A percentile compares a stretch with the other conserved stretches of the same genome.
These are phyloP conservation scores for Chenopodium quinoa DNA, from an alignment of 148 eudicot genomes.

Conservation along the genomic window DNA sequence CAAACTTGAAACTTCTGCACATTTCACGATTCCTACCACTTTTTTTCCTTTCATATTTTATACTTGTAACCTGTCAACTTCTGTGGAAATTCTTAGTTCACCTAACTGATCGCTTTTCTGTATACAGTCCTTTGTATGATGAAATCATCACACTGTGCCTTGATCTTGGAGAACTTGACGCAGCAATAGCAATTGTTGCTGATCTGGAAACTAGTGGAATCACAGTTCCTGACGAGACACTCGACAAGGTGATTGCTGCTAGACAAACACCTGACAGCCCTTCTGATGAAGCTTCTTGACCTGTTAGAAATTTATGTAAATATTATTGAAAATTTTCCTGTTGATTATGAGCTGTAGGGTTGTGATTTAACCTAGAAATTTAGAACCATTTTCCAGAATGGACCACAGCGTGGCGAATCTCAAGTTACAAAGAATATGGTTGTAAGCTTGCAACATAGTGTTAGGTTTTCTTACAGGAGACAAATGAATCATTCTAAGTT, in stretches of 20 bases:
- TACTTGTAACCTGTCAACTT: too few species aligned
- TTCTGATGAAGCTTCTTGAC: conserved; percentile 41
- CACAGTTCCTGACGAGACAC: conserved; percentile 69
- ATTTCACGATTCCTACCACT: neutral
- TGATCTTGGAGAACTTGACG: conserved; percentile 89
- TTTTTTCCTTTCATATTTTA: neutral
- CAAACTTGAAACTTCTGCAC: neutral
- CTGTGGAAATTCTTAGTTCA: neutral
- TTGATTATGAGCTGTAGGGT: neutral
- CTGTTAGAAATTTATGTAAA: conserved; percentile 16
- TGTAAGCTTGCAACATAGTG: neutral
- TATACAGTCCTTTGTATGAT: conserved; percentile 84
- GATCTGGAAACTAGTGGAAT: conserved; percentile 85
- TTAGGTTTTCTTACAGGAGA: neutral
- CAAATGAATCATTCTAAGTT: neutral
- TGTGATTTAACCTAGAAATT: conserved; percentile 4
- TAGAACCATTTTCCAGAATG: neutral
- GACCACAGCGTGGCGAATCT: neutral
- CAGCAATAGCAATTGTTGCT: conserved; percentile 86
- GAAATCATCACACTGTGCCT: conserved; percentile 79
- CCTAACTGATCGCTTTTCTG: neutral
- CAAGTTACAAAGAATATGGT: neutral
- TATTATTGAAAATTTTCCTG: neutral
- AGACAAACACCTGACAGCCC: conserved; percentile 50
- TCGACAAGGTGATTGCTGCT: conserved; percentile 83